Conservation (phyloP, 257 asterid species). For the Nicotiana benthamiana region DNA sequence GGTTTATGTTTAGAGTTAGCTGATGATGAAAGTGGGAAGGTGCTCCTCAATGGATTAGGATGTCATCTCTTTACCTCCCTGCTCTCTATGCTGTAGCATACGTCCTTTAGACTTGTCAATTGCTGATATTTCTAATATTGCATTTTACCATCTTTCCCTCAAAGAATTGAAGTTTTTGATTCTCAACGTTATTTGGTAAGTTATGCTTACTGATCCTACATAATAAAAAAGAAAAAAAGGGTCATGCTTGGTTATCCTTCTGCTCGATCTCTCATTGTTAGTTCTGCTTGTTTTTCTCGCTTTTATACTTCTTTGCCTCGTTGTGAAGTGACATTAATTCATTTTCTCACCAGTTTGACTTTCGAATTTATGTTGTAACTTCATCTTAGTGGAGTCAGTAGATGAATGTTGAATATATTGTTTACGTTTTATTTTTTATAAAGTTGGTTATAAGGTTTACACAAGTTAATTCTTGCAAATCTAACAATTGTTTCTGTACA, state of each 20-base stretch:
- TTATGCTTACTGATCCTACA: background rate
- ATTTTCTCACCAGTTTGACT: background rate
- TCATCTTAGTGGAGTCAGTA: background rate
- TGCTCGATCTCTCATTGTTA: background rate
- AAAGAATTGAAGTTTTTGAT: background rate
- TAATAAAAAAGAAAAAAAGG: background rate
- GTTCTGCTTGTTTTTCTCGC: background rate
- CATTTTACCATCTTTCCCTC: background rate
- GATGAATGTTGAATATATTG: background rate
- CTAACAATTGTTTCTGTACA: constrained; percentile 9
- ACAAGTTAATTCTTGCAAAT: background rate
- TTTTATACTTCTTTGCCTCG: background rate
- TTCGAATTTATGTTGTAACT: background rate
- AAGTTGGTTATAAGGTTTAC: background rate
- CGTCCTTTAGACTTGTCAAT: background rate
- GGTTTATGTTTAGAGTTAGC: background rate
- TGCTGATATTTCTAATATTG: background rate
- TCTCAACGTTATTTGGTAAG: background rate
- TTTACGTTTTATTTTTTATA: background rate
- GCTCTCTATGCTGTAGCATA: background rate
- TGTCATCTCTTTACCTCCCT: background rate
- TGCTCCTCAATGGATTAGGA: background rate
- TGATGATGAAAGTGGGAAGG: background rate
- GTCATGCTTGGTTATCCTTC: background rate
- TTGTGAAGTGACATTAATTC: background rate